A percentile compares a stretch with the other conserved stretches of the same genome.
phyloP scores from a whole-genome alignment of 805 yeast species.

The Yueomyces sinensis region DNA sequence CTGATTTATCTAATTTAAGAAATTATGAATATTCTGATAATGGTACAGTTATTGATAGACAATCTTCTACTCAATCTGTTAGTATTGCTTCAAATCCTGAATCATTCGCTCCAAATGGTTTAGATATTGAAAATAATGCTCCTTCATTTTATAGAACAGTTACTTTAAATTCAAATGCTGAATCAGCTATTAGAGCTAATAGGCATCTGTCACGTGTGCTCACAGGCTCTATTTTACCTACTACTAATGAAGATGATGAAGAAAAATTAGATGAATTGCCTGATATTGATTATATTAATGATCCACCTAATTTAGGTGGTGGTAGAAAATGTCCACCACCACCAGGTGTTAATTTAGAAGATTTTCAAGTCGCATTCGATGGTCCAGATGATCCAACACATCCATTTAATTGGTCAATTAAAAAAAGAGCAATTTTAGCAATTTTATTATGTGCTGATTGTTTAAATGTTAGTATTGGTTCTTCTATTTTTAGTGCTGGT shows the following conservation, averaged over 20 bases:
- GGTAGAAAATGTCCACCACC: conserved; percentile 49
- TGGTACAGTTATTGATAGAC: not conserved
- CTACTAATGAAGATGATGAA: conserved; percentile 5
- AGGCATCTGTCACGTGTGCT: conserved; percentile 9
- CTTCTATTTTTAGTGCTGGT: conserved; percentile 65
- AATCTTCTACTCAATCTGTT: not conserved
- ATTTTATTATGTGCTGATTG: conserved; percentile 33
- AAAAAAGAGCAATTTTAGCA: conserved; percentile 31
- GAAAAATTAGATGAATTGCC: not conserved
- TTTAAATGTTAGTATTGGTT: conserved; percentile 53
- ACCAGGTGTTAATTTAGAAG: conserved; percentile 32
- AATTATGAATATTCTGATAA: too few species aligned
- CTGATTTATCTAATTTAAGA: too few species aligned
- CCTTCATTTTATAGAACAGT: conserved; percentile 2
- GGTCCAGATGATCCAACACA: conserved; percentile 68
- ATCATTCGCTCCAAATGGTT: not conserved
- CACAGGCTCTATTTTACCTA: conserved; percentile 2
- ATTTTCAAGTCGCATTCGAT: conserved; percentile 56
- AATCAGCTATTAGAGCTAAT: conserved; percentile 5
- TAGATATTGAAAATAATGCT: not conserved
- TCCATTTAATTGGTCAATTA: conserved; percentile 62
- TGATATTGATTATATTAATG: conserved; percentile 5
- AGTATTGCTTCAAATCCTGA: not conserved
- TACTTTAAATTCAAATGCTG: conserved; percentile 7
- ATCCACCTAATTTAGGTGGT: conserved; percentile 48